Evolutionary conservation across 495 filamentous ascomycete genomes (phyloP), one percentile per base, ranked within the genome.

Genomic region (Darksidea phi): DNA sequence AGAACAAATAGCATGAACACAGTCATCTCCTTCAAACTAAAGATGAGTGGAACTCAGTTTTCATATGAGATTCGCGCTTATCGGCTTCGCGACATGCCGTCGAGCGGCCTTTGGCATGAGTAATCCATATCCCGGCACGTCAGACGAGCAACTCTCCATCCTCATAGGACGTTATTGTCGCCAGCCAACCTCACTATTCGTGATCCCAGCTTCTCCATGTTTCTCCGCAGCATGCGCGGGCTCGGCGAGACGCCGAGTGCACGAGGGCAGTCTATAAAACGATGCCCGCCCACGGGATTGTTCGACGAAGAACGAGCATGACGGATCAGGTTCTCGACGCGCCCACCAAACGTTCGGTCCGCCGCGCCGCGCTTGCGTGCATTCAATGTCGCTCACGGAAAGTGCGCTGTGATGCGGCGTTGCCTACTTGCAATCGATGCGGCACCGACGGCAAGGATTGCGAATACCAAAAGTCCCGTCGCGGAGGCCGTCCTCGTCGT

Each of bases 401-500:
- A 43, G 51, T 63, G 11, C 48, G 48, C 3, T 66, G 63, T 23
- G 57, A 66, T 49, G 63, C 63, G 5, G 53, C 56, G 4, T 23
- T 6, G n/a, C 63, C 63, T 0, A 21, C 20, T 24, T 66, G 63
- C 51, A 42, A n/a, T 12, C 49, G 63, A n/a, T 66, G 63, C 36
- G 21, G 37, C 8, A 32, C 28, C 1, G 49, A 51, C 18, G 57
- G 46, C 17, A 66, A 41, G 17, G 17, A 50, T 23, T 66, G 63
- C 47, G 52, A 54, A 28, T 66, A 66, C 37, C 57, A 55, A 20
- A 66, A 61, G 37, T 66, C 63, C 5, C 56, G 63, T 24, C 49
- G 63, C 43, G 63, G 63, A 41, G 63, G 57, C 20, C 57, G 57
- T 20, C 57, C 57, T 11, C 57, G 57, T 20, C 47, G 57, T 41